Base-by-base conservation (phyloP, 2,329 filamentous ascomycete species). In the Lachnellula occidentalis region DNA sequence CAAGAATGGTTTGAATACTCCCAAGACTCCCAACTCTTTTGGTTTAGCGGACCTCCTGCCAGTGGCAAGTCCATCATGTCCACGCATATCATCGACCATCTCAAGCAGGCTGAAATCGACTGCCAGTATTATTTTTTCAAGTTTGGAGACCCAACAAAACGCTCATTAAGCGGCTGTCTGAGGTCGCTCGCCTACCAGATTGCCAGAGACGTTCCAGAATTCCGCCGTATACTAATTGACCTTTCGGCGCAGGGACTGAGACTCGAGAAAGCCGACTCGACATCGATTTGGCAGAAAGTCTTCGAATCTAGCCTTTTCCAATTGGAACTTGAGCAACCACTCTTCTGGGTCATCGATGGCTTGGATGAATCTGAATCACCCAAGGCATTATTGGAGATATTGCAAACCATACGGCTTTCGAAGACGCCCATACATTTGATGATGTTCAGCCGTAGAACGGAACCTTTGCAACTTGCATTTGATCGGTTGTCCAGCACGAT, bases 11-110 rank as follows among this genome's bases (percentile, higher is more conserved):
- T 43, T 6, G 6, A 48, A 15, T 17, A 41, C 4, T 7, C n/a
- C 9, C 14, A 3, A 19, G 34, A 24, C 19, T 34, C 56, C 2
- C 37, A 54, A 47, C 17, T 70, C 12, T 34, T 70, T 8, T 72
- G 70, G 69, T 42, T 67, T 21, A 45, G 57, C 51, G 69, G 53
- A 17, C 43, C 43, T 4, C 60, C 70, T 3, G 70, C 57, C 1
- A 64, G 50, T 41, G 70, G 70, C 4, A 72, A 72, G 43, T 70
- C 70, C 2, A 63, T 71, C 9, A 22, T 68, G 11, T 61, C 67
- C 5, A 56, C 67, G 3, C 65, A 54, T 53, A 52, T 66, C 34
- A 65, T 70, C 43, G 56, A 67, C 27, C 54, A 61, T 42, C 56
- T 67, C 9, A 52, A 45, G 24, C 50, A 59, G n/a, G 14, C 37